Percentiles rank a stretch among this genome's conserved stretches.
Conservation (phyloP, 495 filamentous ascomycete species). For the Lasiosphaeria miniovina region DNA sequence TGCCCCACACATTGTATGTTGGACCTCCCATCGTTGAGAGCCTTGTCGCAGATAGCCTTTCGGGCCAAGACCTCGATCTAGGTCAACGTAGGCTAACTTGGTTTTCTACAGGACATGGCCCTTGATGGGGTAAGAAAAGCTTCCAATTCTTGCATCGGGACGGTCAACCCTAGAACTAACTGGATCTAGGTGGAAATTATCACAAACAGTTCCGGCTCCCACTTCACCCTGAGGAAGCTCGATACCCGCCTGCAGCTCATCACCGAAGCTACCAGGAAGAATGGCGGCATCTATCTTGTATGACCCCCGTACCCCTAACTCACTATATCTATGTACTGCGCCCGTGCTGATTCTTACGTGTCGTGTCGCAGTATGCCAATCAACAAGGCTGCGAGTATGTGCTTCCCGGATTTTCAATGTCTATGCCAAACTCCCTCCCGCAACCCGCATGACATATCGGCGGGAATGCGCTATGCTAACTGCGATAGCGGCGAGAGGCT, state of each 20-base stretch:
- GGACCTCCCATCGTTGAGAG: too few species aligned
- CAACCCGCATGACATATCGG: background rate
- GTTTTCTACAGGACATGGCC: slow-evolving; percentile 36
- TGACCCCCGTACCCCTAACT: slow-evolving; percentile 22
- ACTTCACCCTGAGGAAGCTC: slow-evolving; percentile 69
- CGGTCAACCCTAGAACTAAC: background rate
- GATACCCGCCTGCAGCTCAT: slow-evolving; percentile 72
- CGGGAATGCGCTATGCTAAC: background rate
- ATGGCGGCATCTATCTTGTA: slow-evolving; percentile 75
- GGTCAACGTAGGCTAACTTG: slow-evolving; percentile 3
- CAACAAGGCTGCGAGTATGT: slow-evolving; percentile 75
- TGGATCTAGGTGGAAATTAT: slow-evolving; percentile 59
- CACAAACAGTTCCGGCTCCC: slow-evolving; percentile 70
- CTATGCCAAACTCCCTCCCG: background rate
- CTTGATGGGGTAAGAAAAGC: slow-evolving; percentile 50
- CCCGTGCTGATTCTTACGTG: background rate
- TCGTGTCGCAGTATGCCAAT: slow-evolving; percentile 41
- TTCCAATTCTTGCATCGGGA: background rate
- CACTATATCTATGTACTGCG: background rate
- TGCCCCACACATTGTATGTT: slow-evolving; percentile 38
- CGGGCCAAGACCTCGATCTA: slow-evolving; percentile 8
- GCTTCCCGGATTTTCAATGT: background rate
- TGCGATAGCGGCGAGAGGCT: slow-evolving; percentile 47
- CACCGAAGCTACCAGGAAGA: slow-evolving; percentile 67
- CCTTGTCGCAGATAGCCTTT: too few species aligned